These are phyloP conservation scores for Salvia rosmarinus DNA, from an alignment of 257 asterid genomes.

Conservation along the genomic window DNA sequence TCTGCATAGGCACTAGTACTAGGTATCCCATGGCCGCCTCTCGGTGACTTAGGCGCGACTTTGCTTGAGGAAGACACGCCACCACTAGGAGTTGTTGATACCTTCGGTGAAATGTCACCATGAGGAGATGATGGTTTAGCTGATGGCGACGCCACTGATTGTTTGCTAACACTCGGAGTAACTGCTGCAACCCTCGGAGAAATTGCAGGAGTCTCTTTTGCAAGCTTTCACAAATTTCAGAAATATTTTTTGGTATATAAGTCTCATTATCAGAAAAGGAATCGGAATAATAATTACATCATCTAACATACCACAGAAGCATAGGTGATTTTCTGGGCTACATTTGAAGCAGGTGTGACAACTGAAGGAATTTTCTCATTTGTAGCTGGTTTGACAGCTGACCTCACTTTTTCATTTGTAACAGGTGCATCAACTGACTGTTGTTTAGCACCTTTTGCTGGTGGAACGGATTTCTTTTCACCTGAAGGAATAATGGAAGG, in stretches of 20 bases:
- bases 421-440: neutral
- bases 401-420: neutral
- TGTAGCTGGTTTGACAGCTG: neutral
- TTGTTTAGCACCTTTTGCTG: neutral
- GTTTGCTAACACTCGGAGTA: constrained; percentile 26
- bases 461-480: constrained; percentile 1
- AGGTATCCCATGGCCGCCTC: constrained; percentile 15
- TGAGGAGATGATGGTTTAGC: constrained; percentile 30
- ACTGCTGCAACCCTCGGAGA: constrained; percentile 37
- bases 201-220: constrained; percentile 36
- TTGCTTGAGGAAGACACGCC: constrained; percentile 25
- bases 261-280: constrained; percentile 19
- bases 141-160: constrained; percentile 21
- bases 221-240: constrained; percentile 42
- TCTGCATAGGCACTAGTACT: constrained; percentile 25
- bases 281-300: constrained; percentile 7
- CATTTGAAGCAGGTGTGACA: constrained; percentile 18
- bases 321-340: constrained; percentile 44
- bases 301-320: constrained; percentile 60
- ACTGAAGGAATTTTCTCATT: constrained; percentile 8
- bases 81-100: neutral
- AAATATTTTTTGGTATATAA: neutral
- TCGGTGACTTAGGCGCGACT: constrained; percentile 27
- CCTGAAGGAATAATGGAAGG: constrained; percentile 16
- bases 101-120: constrained; percentile 23